These are phyloP conservation scores for Botrytis galanthina DNA, from an alignment of 2,329 filamentous ascomycete genomes.

Conservation along the genomic window DNA sequence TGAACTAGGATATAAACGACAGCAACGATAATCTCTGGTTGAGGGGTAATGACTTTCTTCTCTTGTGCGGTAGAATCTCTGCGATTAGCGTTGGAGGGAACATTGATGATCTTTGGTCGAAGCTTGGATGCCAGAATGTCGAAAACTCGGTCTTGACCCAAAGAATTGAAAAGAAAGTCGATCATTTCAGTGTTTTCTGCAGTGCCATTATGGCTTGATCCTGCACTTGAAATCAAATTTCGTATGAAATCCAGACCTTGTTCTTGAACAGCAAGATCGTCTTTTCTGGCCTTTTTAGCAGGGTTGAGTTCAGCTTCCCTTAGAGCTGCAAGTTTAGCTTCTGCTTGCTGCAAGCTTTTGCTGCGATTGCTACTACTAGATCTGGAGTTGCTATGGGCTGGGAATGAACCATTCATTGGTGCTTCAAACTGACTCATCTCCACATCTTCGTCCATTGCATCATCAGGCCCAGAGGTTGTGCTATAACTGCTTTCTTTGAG, in stretches of 20 bases:
- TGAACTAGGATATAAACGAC: constrained; percentile 84
- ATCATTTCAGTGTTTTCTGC: constrained; percentile 69
- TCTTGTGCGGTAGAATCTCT: constrained; percentile 43
- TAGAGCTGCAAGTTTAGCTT: constrained; percentile 49
- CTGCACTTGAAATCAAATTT: constrained; percentile 72
- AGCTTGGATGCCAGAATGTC: constrained; percentile 79
- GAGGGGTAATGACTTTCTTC: constrained; percentile 54
- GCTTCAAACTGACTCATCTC: constrained; percentile 52
- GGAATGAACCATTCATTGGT: constrained; percentile 28
- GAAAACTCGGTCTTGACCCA: constrained; percentile 77
- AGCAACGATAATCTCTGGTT: constrained; percentile 69
- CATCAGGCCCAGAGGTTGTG: constrained; percentile 23
- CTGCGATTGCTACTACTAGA: constrained; percentile 35
- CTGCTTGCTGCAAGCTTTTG: constrained; percentile 47
- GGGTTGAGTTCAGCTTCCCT: constrained; percentile 68
- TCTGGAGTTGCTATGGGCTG: constrained; percentile 28
- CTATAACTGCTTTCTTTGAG: constrained; percentile 38
- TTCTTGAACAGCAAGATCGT: constrained; percentile 84
- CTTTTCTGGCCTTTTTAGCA: constrained; percentile 64
- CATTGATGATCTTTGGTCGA: constrained; percentile 56
- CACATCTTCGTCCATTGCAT: constrained; percentile 56
- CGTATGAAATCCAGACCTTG: constrained; percentile 86
- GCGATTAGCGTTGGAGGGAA: constrained; percentile 44
- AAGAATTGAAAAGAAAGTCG: constrained; percentile 72
- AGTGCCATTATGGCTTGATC: constrained; percentile 45